Conservation (phyloP, 2,329 filamentous ascomycete species). For the Geosmithia morbida region DNA sequence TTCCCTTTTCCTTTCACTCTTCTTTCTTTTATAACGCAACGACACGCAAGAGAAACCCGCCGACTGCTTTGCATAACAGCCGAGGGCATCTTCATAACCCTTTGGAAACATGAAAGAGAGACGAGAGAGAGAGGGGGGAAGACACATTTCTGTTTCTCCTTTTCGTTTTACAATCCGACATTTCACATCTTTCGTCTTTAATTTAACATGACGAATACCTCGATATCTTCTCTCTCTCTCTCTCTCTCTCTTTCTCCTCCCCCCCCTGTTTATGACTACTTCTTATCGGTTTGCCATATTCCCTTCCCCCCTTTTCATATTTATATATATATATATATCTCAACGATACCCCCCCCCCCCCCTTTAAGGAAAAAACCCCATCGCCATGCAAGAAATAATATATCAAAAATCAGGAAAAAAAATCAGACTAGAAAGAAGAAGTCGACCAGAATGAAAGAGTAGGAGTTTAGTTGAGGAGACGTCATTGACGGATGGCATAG, state of each 20-base stretch:
- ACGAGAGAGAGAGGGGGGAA: no score
- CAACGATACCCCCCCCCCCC: slow-evolving; percentile 26
- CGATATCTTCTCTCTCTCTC: no score
- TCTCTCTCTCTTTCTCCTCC: not conserved
- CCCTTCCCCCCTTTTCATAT: not conserved
- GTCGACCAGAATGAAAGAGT: no score
- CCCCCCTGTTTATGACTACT: not conserved
- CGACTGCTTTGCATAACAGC: no score
- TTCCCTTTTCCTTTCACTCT: not conserved
- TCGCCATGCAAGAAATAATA: not conserved
- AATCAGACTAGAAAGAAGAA: no score
- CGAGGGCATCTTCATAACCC: no score
- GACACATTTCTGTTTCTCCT: no score
- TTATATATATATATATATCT: slow-evolving; percentile 14
- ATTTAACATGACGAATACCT: slow-evolving; percentile 3
- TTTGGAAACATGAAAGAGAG: no score
- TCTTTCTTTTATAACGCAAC: not conserved
- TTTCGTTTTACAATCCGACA: slow-evolving; percentile 2
- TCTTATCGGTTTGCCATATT: not conserved
- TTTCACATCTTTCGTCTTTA: slow-evolving; percentile 1
- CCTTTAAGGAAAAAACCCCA: no score
- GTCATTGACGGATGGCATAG: no score
- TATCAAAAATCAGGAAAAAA: no score
- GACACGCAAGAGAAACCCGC: not conserved
- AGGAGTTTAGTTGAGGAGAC: no score